Percentiles rank a stretch among this genome's conserved stretches.
Evolutionary conservation across 2,329 filamentous ascomycete genomes (phyloP).

Genomic region (Spiromastix sp.): DNA sequence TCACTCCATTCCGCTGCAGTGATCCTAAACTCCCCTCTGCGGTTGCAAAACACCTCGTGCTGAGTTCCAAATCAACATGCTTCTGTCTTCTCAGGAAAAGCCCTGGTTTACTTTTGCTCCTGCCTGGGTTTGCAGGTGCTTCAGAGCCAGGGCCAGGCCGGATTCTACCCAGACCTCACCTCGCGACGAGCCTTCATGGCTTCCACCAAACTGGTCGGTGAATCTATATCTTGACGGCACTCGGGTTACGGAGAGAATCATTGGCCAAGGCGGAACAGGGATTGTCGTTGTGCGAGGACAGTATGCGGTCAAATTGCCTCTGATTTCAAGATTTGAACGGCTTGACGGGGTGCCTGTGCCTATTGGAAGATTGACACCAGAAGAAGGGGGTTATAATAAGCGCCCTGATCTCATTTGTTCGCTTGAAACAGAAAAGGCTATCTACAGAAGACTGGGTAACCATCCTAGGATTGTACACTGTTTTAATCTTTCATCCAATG

Average conservation of each 20-base stretch:
- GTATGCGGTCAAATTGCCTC: conserved; percentile 3
- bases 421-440: background rate
- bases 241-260: conserved; percentile 1
- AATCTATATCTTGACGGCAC: conserved; percentile 4
- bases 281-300: conserved; percentile 1
- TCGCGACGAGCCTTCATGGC: conserved; percentile 1
- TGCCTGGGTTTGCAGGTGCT: no score
- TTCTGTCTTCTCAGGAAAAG: background rate
- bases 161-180: conserved; percentile 1
- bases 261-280: conserved; percentile 2
- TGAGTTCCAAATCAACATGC: no score
- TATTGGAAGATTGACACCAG: no score
- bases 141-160: background rate
- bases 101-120: no score
- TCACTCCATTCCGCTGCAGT: no score
- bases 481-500: background rate
- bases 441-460: conserved; percentile 1
- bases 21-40: no score
- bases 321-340: conserved; percentile 3
- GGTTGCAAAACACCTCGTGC: no score
- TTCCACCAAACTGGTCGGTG: conserved; percentile 3
- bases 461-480: conserved; percentile 5
- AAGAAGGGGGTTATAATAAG: background rate
- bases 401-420: background rate
- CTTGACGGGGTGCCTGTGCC: no score